A percentile compares a stretch with the other conserved stretches of the same genome.
Conservation (phyloP, 148 eudicot genomes). For the Cornus florida region DNA sequence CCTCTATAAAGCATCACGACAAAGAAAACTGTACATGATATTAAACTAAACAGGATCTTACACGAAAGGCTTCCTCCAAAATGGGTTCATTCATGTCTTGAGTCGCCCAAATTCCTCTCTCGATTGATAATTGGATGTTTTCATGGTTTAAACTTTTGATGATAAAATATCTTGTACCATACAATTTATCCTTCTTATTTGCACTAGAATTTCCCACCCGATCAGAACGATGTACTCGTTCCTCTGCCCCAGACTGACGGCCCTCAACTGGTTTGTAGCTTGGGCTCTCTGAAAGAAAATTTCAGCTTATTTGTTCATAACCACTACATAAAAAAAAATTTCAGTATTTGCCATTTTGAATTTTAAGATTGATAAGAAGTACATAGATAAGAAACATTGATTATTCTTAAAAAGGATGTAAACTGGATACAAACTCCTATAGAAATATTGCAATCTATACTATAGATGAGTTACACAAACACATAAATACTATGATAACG, state of each 20-base stretch:
- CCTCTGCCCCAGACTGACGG: conserved; percentile 34
- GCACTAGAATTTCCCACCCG: conserved; percentile 35
- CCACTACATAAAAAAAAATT: conserved; percentile 10
- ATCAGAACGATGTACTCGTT: conserved; percentile 27
- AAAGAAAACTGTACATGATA: conserved; percentile 12
- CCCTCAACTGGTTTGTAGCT: conserved; percentile 42
- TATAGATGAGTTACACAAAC: background rate
- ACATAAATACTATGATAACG: background rate
- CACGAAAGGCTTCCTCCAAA: conserved; percentile 81
- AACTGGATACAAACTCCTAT: background rate
- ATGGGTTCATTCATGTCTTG: conserved; percentile 87
- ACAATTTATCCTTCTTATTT: conserved; percentile 29
- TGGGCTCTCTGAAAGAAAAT: conserved; percentile 52
- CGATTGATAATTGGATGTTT: conserved; percentile 68
- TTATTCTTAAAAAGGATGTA: background rate
- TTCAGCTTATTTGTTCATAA: conserved; percentile 25
- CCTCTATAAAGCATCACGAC: conserved; percentile 15
- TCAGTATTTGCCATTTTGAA: background rate
- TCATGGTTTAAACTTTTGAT: conserved; percentile 88
- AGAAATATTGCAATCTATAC: background rate
- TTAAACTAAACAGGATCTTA: conserved; percentile 40
- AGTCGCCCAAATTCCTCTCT: conserved; percentile 89
- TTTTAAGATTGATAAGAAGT: background rate
- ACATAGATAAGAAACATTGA: background rate
- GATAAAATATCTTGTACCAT: conserved; percentile 63